These are phyloP conservation scores for Colletotrichum australisinense DNA, from an alignment of 2,329 filamentous ascomycete species.

Conservation along the genomic window DNA sequence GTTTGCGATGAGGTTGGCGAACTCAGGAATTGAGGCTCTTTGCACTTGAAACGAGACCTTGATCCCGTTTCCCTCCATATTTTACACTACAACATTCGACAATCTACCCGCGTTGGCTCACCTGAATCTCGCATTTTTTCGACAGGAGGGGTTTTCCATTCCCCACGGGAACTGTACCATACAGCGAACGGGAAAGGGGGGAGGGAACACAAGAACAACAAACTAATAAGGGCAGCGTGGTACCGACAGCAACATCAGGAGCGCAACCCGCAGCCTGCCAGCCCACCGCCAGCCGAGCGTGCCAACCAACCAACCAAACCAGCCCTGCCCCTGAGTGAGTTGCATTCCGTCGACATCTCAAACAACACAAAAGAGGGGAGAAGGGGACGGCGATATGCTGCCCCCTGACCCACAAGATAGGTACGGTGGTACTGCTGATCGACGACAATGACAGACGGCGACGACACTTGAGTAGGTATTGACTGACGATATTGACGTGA, in stretches of 20 bases:
- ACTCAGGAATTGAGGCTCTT: slow-evolving; percentile 15
- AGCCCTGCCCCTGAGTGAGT: slow-evolving; percentile 3
- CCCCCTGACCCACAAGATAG: background rate
- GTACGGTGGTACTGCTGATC: background rate
- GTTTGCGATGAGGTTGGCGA: slow-evolving; percentile 9
- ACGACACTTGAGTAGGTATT: background rate
- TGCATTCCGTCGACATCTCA: slow-evolving; percentile 10
- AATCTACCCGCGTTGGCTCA: slow-evolving; percentile 34
- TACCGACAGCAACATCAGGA: background rate
- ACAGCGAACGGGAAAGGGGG: background rate
- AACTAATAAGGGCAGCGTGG: background rate
- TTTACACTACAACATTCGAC: slow-evolving; percentile 24
- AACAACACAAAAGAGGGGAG: background rate
- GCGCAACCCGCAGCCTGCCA: background rate
- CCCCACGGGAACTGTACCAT: slow-evolving; percentile 21
- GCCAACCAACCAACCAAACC: background rate
- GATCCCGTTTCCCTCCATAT: background rate
- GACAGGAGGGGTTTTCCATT: slow-evolving; percentile 16
- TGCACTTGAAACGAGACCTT: slow-evolving; percentile 4
- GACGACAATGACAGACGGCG: background rate
- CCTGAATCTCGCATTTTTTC: slow-evolving; percentile 34
- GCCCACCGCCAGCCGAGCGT: background rate
- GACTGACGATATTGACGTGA: background rate
- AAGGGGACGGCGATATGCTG: background rate
- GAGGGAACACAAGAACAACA: background rate